Percentiles rank a stretch among this genome's conserved stretches.
phyloP scores from a whole-genome alignment of 805 yeast genomes.

The Monosporozyma servazzii region DNA sequence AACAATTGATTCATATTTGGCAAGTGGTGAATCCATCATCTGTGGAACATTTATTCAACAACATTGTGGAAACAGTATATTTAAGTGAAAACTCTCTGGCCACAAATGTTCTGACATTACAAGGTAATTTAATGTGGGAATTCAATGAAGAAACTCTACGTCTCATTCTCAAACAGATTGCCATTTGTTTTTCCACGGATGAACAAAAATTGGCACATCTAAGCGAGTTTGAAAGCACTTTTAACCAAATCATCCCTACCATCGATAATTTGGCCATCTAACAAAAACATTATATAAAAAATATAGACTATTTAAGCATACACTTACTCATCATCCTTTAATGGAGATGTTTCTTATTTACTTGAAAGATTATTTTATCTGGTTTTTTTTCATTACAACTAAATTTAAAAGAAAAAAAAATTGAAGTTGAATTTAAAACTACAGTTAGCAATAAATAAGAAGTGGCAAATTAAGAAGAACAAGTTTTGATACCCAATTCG shows the following conservation, averaged over 20 bases:
- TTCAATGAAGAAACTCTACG: slow-evolving; percentile 2
- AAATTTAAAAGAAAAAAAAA: not conserved
- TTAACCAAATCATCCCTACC: not conserved
- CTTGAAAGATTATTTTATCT: not conserved
- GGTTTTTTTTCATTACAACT: not conserved
- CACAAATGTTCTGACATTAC: not conserved
- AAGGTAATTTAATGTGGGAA: not conserved
- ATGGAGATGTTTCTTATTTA: not conserved
- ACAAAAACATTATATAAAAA: not conserved
- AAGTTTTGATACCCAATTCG: not conserved
- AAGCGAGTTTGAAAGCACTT: not conserved
- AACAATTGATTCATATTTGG: slow-evolving; percentile 20
- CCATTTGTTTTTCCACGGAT: not conserved
- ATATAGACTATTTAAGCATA: not conserved
- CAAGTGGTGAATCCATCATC: slow-evolving; percentile 11
- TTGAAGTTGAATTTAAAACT: not conserved
- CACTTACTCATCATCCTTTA: not conserved
- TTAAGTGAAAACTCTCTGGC: slow-evolving; percentile 10
- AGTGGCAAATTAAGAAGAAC: not conserved
- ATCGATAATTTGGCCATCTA: not conserved
- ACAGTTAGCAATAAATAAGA: not conserved
- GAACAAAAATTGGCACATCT: not conserved
- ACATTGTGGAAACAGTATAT: slow-evolving; percentile 25
- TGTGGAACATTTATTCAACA: slow-evolving; percentile 23
- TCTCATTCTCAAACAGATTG: not conserved